These are phyloP conservation scores for Termitomyces sp. DNA, from an alignment of 768 basidiomycete species.

Conservation along the genomic window DNA sequence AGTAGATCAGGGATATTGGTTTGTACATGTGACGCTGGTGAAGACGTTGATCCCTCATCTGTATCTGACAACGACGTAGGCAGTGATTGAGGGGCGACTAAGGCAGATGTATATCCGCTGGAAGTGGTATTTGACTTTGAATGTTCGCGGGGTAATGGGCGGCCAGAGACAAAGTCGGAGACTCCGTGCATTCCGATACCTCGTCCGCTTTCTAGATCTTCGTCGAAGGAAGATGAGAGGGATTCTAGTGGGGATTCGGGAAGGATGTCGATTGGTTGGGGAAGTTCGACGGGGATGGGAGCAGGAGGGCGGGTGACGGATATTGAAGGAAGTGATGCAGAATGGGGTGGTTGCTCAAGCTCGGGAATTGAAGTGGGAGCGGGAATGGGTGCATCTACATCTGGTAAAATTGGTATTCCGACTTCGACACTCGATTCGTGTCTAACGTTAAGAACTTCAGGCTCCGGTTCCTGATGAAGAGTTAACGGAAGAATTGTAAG, in stretches of 20 bases:
- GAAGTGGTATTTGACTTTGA: not conserved
- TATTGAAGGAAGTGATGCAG: conserved; percentile 40
- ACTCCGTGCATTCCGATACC: conserved; percentile 33
- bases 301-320: conserved; percentile 67
- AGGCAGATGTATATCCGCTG: not conserved
- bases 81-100: not conserved
- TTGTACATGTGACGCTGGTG: conserved; percentile 5
- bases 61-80: not conserved
- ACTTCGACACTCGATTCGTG: conserved; percentile 47
- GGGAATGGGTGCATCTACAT: conserved; percentile 28
- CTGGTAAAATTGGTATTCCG: conserved; percentile 56
- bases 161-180: conserved; percentile 16
- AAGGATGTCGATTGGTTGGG: conserved; percentile 55
- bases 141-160: conserved; percentile 4
- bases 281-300: conserved; percentile 65
- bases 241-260: conserved; percentile 41
- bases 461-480: conserved; percentile 27
- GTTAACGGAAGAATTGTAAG: not conserved
- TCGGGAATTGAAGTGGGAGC: conserved; percentile 20
- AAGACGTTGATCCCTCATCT: conserved; percentile 5
- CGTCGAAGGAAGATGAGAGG: conserved; percentile 34
- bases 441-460: conserved; percentile 32
- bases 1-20: conserved; percentile 45
- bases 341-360: conserved; percentile 14
- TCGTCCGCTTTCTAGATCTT: conserved; percentile 47